Conservation (phyloP, 192 early-diverging fungal genomes). For the Thamnidium elegans region DNA sequence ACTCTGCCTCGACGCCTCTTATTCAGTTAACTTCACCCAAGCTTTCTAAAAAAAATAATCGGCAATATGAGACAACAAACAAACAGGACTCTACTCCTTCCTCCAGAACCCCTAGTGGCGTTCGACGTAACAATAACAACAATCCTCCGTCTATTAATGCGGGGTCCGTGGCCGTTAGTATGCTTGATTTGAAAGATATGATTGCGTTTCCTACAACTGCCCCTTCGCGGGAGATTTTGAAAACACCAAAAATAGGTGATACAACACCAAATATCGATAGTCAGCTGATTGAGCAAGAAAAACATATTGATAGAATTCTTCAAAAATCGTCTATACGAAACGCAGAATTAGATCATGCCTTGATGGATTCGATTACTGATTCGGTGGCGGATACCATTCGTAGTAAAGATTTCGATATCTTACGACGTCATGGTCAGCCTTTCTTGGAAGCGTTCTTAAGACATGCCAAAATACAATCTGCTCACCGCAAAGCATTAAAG, state of each 20-base stretch:
- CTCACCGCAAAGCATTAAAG: conserved; percentile 50
- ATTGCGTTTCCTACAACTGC: conserved; percentile 15
- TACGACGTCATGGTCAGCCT: conserved; percentile 49
- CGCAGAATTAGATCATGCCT: conserved; percentile 16
- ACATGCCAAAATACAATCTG: conserved; percentile 42
- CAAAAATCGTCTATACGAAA: conserved; percentile 1
- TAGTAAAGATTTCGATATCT: conserved; percentile 35
- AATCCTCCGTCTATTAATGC: background rate
- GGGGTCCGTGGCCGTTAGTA: conserved; percentile 2
- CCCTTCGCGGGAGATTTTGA: background rate
- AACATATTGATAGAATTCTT: conserved; percentile 9
- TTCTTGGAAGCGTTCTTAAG: conserved; percentile 49
- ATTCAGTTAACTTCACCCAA: conserved; percentile 13
- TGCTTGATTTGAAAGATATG: conserved; percentile 20
- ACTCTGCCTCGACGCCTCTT: background rate
- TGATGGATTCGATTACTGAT: conserved; percentile 20
- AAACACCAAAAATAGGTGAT: background rate
- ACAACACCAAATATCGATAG: background rate
- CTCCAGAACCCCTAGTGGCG: conserved; percentile 3
- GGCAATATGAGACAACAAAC: conserved; percentile 5
- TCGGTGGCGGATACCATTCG: conserved; percentile 9
- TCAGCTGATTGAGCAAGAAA: conserved; percentile 2
- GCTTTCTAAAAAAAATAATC: background rate
- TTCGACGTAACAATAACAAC: background rate
- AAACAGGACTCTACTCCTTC: background rate